phyloP scores from a whole-genome alignment of 441 rosid species.

The Aleurites moluccanus region DNA sequence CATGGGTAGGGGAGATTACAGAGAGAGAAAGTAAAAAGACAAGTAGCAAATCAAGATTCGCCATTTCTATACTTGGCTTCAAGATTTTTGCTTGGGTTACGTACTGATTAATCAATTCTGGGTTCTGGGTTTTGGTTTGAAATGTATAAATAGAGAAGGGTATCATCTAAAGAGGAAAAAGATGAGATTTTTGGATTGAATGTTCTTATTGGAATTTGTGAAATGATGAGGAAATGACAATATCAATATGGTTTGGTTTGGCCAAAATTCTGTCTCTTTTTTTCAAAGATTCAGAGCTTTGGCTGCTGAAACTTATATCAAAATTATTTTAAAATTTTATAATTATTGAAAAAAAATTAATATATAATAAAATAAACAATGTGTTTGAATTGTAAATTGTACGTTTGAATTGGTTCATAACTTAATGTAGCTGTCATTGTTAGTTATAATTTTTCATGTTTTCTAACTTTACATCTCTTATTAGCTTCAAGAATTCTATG shows the following conservation, averaged over 20 bases:
- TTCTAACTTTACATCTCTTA: no score
- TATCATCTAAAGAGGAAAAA: background rate
- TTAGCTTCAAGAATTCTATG: no score
- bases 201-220: background rate
- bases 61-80: slow-evolving; percentile 7
- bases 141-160: background rate
- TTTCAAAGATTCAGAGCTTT: background rate
- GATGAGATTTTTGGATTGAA: background rate
- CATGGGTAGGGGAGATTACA: slow-evolving; percentile 13
- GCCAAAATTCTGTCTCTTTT: no score
- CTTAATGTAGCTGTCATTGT: no score
- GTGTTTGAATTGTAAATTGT: no score
- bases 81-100: background rate
- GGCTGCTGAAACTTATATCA: background rate
- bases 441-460: no score
- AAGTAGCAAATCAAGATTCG: slow-evolving; percentile 6
- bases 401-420: no score
- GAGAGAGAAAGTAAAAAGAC: background rate
- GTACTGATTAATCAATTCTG: background rate
- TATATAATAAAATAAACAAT: no score
- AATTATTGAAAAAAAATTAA: no score
- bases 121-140: background rate
- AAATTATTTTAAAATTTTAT: no score
- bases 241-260: background rate
- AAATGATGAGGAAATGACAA: background rate